Conservation (phyloP, 306 rosid genomes). For the Mimosa pudica region DNA sequence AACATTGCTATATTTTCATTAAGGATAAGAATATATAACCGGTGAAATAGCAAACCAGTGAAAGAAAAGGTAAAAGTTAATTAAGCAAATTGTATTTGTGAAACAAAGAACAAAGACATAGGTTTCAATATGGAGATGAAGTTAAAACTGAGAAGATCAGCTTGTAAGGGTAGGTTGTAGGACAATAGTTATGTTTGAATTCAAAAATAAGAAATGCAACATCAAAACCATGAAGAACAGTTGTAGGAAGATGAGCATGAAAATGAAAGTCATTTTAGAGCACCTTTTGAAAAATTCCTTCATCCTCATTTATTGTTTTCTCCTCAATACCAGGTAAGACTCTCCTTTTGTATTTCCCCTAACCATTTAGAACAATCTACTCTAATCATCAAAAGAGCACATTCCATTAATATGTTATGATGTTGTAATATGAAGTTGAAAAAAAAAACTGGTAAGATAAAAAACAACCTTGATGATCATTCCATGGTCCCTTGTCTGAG, state of each 20-base stretch:
- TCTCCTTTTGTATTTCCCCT: slow-evolving; percentile 55
- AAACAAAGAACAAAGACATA: no score
- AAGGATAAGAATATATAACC: background rate
- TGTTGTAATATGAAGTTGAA: background rate
- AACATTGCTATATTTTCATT: background rate
- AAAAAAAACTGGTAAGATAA: background rate
- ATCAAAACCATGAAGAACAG: no score
- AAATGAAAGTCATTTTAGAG: background rate
- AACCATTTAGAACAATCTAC: slow-evolving; percentile 82
- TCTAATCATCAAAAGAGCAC: slow-evolving; percentile 41
- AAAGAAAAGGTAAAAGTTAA: no score
- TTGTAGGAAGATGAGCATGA: no score
- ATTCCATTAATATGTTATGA: slow-evolving; percentile 11
- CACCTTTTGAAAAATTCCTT: slow-evolving; percentile 47
- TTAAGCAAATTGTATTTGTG: no score
- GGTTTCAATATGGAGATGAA: no score
- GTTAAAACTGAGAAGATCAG: no score
- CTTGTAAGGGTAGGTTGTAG: no score
- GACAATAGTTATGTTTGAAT: no score
- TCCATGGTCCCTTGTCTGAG: slow-evolving; percentile 99
- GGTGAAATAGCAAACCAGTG: background rate
- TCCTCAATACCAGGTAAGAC: slow-evolving; percentile 50
- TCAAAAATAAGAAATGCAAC: no score
- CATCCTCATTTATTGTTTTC: slow-evolving; percentile 71
- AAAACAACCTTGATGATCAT: slow-evolving; percentile 74